Percentiles rank a stretch among this genome's conserved stretches.
phyloP scores from a whole-genome alignment of 106 monocot genomes.

The Xerophyta viscosa region DNA sequence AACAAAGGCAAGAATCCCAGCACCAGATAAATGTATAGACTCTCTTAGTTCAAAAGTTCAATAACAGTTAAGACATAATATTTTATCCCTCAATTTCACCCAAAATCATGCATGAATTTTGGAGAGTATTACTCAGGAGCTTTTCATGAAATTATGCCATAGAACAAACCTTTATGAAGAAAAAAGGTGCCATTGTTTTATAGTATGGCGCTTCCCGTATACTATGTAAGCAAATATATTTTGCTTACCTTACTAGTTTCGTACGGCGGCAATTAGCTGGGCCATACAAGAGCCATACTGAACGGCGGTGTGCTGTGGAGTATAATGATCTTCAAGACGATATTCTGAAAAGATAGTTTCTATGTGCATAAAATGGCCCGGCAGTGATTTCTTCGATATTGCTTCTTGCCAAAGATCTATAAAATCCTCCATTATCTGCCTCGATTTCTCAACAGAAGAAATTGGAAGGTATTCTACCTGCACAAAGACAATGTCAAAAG shows the following conservation, averaged over 20 bases:
- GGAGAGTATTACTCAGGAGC: too few relatives aligned
- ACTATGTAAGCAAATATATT: too few relatives aligned
- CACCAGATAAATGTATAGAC: too few relatives aligned
- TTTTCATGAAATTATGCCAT: too few relatives aligned
- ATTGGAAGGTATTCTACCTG: slow-evolving; percentile 90
- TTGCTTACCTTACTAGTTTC: slow-evolving; percentile 29
- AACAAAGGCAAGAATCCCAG: too few relatives aligned
- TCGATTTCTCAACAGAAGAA: slow-evolving; percentile 77
- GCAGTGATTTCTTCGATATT: slow-evolving; percentile 62
- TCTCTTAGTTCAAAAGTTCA: too few relatives aligned
- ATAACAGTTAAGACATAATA: too few relatives aligned
- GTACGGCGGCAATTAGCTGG: slow-evolving; percentile 71
- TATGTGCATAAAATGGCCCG: slow-evolving; percentile 75
- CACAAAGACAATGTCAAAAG: slow-evolving; percentile 1
- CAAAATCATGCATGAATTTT: too few relatives aligned
- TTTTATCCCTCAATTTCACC: too few relatives aligned
- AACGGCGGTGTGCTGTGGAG: slow-evolving; percentile 77
- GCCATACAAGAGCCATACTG: slow-evolving; percentile 76
- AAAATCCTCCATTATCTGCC: slow-evolving; percentile 75
- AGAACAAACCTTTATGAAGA: too few relatives aligned
- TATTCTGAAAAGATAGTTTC: slow-evolving; percentile 76
- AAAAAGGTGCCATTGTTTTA: too few relatives aligned
- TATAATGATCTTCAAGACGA: slow-evolving; percentile 64
- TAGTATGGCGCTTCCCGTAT: too few relatives aligned
- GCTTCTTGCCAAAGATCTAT: slow-evolving; percentile 80